Percentiles rank a stretch among this genome's conserved stretches.
Evolutionary conservation across 257 asterid species (phyloP).

Genomic region (Nyctanthes arbortristis): DNA sequence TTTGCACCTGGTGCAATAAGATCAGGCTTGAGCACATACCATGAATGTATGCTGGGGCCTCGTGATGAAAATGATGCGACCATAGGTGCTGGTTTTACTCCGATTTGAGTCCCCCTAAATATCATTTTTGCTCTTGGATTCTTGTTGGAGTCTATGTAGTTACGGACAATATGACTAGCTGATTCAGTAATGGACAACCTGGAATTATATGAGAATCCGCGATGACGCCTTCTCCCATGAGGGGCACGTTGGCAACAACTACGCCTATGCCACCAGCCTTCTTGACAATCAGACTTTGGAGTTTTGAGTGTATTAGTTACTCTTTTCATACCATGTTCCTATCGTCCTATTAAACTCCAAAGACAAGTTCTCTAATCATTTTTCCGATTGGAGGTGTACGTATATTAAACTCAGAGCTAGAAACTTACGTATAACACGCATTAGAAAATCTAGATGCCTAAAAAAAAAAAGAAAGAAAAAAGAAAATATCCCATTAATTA

Average conservation of each 20-base stretch:
- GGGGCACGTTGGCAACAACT: constrained; percentile 69
- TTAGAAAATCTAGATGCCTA: no score
- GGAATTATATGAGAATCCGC: constrained; percentile 83
- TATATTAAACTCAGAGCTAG: no score
- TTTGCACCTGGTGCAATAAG: constrained; percentile 88
- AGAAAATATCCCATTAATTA: no score
- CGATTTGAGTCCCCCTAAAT: constrained; percentile 66
- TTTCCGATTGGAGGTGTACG: no score
- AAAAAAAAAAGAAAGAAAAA: no score
- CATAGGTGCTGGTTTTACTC: constrained; percentile 78
- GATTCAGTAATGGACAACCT: constrained; percentile 61
- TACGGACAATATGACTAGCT: constrained; percentile 32
- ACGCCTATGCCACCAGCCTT: constrained; percentile 77
- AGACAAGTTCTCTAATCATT: no score
- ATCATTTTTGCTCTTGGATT: constrained; percentile 60
- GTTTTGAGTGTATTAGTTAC: no score
- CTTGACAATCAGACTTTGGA: constrained; percentile 46
- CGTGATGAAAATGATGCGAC: constrained; percentile 87
- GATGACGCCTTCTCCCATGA: constrained; percentile 78
- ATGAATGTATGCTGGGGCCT: constrained; percentile 61
- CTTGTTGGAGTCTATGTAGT: constrained; percentile 46
- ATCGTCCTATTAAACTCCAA: no score
- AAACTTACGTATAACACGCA: no score
- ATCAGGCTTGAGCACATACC: constrained; percentile 68
- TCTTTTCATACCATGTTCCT: no score